These are phyloP conservation scores for Colletotrichum destructivum DNA, from an alignment of 2,329 filamentous ascomycete species.

Conservation along the genomic window DNA sequence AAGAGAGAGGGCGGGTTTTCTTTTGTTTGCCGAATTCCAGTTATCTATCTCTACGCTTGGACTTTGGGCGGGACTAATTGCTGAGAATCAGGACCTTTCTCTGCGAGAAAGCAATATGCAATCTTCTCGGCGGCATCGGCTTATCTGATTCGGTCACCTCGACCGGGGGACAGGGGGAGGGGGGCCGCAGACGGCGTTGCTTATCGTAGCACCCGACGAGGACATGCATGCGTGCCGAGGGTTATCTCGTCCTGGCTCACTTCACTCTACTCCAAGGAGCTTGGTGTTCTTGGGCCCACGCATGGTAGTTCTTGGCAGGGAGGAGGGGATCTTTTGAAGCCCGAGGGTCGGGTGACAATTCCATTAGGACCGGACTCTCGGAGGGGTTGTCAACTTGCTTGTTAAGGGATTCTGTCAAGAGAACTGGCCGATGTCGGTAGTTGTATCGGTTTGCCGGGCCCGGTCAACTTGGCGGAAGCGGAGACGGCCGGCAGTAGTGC, in stretches of 20 bases:
- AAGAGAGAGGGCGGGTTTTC: not conserved
- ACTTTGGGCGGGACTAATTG: conserved; percentile 5
- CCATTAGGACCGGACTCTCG: not conserved
- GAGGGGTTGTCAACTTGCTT: not conserved
- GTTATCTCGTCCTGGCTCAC: not conserved
- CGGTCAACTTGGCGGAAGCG: not conserved
- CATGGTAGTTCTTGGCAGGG: not conserved
- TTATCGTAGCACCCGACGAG: conserved; percentile 30
- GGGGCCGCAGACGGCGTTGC: conserved; percentile 1
- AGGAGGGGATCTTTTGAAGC: too few species aligned
- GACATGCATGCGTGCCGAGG: conserved; percentile 15
- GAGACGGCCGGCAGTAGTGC: not conserved
- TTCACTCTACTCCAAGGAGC: not conserved
- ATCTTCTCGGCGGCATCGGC: conserved; percentile 5
- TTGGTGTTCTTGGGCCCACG: not conserved
- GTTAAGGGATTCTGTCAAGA: not conserved
- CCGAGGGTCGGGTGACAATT: not conserved
- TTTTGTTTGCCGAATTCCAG: conserved; percentile 5
- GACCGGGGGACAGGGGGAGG: not conserved
- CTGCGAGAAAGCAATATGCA: conserved; percentile 27
- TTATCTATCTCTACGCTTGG: not conserved
- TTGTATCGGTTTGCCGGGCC: conserved; percentile 2
- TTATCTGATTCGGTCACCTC: conserved; percentile 18
- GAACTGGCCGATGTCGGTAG: conserved; percentile 13
- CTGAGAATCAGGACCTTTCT: conserved; percentile 13